Evolutionary conservation across 176 grass and related monocot species (phyloP).

Genomic region (Triticum monococcum): DNA sequence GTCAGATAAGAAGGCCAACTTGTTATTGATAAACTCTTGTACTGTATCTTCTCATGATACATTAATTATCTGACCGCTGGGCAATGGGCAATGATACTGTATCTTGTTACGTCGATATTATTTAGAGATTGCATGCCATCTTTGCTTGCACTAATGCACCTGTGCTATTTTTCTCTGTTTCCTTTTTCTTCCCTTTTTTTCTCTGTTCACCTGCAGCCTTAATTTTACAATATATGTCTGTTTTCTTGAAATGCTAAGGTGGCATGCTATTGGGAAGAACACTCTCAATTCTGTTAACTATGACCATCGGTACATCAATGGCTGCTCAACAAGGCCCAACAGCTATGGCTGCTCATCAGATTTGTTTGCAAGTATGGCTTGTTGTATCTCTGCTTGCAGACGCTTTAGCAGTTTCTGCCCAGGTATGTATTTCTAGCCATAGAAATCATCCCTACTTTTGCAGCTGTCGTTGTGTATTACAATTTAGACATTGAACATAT

Average conservation of each 20-base stretch:
- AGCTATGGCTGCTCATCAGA: constrained; percentile 96
- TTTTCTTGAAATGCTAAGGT: constrained; percentile 48
- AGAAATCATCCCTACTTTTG: neutral
- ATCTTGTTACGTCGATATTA: neutral
- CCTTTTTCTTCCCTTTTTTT: neutral
- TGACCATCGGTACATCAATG: constrained; percentile 97
- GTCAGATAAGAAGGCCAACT: neutral
- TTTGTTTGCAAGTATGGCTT: constrained; percentile 98
- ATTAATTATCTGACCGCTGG: neutral
- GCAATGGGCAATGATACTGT: constrained; percentile 2
- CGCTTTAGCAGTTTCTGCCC: constrained; percentile 60
- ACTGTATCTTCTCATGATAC: neutral
- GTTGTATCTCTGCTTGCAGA: constrained; percentile 79
- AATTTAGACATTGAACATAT: too few species aligned
- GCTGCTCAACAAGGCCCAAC: constrained; percentile 86
- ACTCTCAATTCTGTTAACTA: constrained; percentile 79
- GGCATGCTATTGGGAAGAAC: constrained; percentile 88
- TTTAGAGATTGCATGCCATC: neutral
- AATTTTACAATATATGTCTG: neutral
- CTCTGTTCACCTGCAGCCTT: neutral
- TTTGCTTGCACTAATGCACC: neutral
- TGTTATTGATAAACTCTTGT: neutral
- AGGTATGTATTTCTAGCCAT: constrained; percentile 22
- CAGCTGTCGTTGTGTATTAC: neutral
- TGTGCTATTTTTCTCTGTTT: constrained; percentile 18